These are phyloP conservation scores for Zostera marina DNA, from an alignment of 116 monocot species.

Conservation along the genomic window DNA sequence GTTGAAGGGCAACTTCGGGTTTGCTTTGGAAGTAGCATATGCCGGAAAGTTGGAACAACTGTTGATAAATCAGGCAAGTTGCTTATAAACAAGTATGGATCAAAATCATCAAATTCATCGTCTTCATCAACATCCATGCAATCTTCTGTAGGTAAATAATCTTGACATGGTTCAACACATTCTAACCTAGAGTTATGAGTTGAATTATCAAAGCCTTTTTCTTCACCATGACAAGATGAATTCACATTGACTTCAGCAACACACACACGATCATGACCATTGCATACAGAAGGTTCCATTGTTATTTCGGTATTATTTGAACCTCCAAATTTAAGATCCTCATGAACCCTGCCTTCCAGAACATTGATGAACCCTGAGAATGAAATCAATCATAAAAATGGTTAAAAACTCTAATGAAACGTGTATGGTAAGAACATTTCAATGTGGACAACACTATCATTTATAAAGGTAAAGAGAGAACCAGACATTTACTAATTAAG, in stretches of 20 bases:
- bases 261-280: no score
- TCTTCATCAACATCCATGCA: slow-evolving; percentile 47
- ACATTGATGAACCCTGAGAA: slow-evolving; percentile 13
- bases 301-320: slow-evolving; percentile 1
- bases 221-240: slow-evolving; percentile 76
- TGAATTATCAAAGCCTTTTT: slow-evolving; percentile 52
- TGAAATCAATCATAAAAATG: neutral
- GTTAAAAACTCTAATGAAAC: neutral
- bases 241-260: slow-evolving; percentile 1
- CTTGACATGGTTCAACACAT: slow-evolving; percentile 70
- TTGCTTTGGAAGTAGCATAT: slow-evolving; percentile 80
- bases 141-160: slow-evolving; percentile 45
- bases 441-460: neutral
- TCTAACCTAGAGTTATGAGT: slow-evolving; percentile 86
- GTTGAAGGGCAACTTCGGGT: slow-evolving; percentile 96
- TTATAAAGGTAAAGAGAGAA: neutral
- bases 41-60: slow-evolving; percentile 83
- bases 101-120: slow-evolving; percentile 58
- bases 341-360: slow-evolving; percentile 11
- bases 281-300: no score
- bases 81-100: slow-evolving; percentile 88
- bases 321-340: slow-evolving; percentile 9
- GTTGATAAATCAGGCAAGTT: slow-evolving; percentile 71
- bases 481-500: no score
- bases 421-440: neutral